These are phyloP conservation scores for Trichosporon sp. DNA, from an alignment of 1,284 basidiomycete species.

Conservation along the genomic window DNA sequence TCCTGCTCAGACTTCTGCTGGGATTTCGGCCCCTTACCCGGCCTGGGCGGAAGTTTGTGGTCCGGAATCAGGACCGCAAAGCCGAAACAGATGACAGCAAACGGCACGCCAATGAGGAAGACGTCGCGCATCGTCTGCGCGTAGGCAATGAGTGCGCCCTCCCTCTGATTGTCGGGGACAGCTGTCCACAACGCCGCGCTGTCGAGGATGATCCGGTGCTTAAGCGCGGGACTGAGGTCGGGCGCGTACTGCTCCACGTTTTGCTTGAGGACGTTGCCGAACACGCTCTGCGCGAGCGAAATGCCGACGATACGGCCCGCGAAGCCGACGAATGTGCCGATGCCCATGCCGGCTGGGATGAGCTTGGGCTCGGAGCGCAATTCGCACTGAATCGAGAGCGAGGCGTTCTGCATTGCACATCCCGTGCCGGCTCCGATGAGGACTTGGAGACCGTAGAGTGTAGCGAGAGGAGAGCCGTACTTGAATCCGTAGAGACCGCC, in stretches of 20 bases:
- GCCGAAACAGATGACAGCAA: slow-evolving; percentile 40
- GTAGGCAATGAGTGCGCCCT: slow-evolving; percentile 46
- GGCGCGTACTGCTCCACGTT: slow-evolving; percentile 45
- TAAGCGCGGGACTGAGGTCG: slow-evolving; percentile 30
- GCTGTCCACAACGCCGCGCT: slow-evolving; percentile 45
- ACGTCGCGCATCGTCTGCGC: slow-evolving; percentile 45
- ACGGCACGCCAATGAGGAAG: slow-evolving; percentile 51
- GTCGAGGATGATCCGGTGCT: slow-evolving; percentile 40
- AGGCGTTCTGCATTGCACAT: slow-evolving; percentile 48
- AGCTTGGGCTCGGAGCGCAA: slow-evolving; percentile 47
- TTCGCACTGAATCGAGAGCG: slow-evolving; percentile 53
- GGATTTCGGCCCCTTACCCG: background rate
- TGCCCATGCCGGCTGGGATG: slow-evolving; percentile 47
- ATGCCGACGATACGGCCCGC: slow-evolving; percentile 53
- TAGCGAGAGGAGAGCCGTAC: slow-evolving; percentile 35
- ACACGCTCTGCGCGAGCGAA: slow-evolving; percentile 53
- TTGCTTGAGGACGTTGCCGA: slow-evolving; percentile 51
- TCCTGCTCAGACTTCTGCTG: background rate
- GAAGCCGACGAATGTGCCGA: slow-evolving; percentile 50
- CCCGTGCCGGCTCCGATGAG: slow-evolving; percentile 54
- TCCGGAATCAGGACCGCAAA: slow-evolving; percentile 48
- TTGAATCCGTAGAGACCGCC: slow-evolving; percentile 52
- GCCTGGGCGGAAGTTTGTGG: slow-evolving; percentile 40
- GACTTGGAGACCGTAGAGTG: slow-evolving; percentile 52
- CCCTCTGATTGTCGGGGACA: slow-evolving; percentile 40